Evolutionary conservation across 192 early-diverging fungal genomes (phyloP).

Genomic region (Entomortierella chlamydospora): DNA sequence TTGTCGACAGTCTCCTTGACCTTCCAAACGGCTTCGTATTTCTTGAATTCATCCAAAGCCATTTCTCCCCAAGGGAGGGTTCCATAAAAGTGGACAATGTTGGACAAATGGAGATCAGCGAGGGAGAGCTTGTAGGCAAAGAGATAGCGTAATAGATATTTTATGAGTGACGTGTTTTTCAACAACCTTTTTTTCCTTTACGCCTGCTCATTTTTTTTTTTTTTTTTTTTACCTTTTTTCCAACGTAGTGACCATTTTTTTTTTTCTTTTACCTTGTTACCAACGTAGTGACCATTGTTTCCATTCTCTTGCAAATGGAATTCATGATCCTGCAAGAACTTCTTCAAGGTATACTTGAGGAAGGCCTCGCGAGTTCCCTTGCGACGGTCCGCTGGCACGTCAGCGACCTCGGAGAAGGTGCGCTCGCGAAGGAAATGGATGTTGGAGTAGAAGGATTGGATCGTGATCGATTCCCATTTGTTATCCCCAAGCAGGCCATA

Average conservation of each 20-base stretch:
- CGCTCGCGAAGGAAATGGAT: slow-evolving; percentile 37
- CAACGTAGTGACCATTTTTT: no score
- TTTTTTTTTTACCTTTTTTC: neutral
- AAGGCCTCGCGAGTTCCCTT: neutral
- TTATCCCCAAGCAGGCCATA: slow-evolving; percentile 36
- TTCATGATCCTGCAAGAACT: slow-evolving; percentile 40
- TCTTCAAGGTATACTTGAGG: neutral
- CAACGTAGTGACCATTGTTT: slow-evolving; percentile 44
- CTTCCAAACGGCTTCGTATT: slow-evolving; percentile 21
- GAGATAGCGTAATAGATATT: neutral
- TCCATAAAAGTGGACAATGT: slow-evolving; percentile 18
- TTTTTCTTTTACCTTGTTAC: slow-evolving; percentile 31
- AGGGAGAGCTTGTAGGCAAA: slow-evolving; percentile 6
- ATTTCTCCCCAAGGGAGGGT: slow-evolving; percentile 28
- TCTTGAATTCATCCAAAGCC: slow-evolving; percentile 13
- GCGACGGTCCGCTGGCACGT: neutral
- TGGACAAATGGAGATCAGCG: slow-evolving; percentile 33
- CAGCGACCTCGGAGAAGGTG: neutral
- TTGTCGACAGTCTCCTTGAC: slow-evolving; percentile 38
- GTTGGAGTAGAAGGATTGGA: slow-evolving; percentile 23
- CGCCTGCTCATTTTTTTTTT: no score
- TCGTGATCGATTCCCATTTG: slow-evolving; percentile 23
- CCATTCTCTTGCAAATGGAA: slow-evolving; percentile 37
- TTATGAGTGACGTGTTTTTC: no score
- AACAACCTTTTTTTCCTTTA: no score